Evolutionary conservation across 108 stramenopile species (phyloP), one percentile per base, ranked within the genome.

Genomic region (Phaeodactylum tricornutum): DNA sequence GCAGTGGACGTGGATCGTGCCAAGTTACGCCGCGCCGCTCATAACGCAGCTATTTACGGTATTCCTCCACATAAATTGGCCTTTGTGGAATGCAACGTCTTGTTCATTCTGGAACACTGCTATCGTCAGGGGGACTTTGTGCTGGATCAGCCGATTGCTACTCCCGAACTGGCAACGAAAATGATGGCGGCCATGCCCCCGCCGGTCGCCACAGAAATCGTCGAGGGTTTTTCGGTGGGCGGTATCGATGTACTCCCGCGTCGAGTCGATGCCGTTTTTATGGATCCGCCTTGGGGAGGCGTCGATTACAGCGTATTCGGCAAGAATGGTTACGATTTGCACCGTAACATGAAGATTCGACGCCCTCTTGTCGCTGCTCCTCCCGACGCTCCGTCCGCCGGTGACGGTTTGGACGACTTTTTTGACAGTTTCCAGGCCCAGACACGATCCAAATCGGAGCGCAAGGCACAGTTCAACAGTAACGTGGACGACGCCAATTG

Each of bases 1-100:
- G 88, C 84, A 29, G 78, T 96, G 30, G 96, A 97, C 47, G 52
- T 85, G 12, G 95, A 97, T 61, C 71, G 86, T 15, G 40, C 47
- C 22, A 95, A 92, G 54, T 67, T 97, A 9, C 69, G 82, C 25
- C 84, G 66, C 59, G 94, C 94, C 1, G 92, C 94, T 16, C 78
- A 87, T 55, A 97, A 97, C 62, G 96, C 96, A 23, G 63, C 82
- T 1, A 66, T 95, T 34, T 97, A 97, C 61, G 71, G 61, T 26
- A 92, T 95, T 53, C 63, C 84, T 1, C 70, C 62, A 4, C 61
- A 84, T 51, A 71, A 79, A 50, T 57, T 92, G 6, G 43, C 87
- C 23, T 92, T 92, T 53, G 55, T 87, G n/a, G 77, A 87, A 44
- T 77, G 80, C 48, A 87, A 87, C 51, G 74, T 82, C 9, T 61